Evolutionary conservation across 768 basidiomycete genomes (phyloP), one percentile per base, ranked within the genome.

Genomic region (Psilocybe sp.): DNA sequence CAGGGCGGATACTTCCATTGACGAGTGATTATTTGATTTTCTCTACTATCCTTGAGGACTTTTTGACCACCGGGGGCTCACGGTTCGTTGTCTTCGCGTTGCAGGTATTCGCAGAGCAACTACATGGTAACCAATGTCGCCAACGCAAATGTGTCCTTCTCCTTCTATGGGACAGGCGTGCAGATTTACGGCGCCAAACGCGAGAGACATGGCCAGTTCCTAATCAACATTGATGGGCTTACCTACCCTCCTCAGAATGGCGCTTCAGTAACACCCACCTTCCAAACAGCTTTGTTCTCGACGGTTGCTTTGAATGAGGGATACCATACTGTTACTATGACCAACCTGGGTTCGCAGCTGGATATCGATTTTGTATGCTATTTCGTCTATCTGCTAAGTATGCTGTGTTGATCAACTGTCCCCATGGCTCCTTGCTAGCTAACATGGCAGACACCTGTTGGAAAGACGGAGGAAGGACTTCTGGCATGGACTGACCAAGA

Each of bases 161-260:
- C 58, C 20, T 81, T 81, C 66, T 75, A 75, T 38, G 81, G 80
- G 12, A 78, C 72, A 10, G 71, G 67, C 4, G 59, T 82, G 16
- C 70, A 71, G 64, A 59, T 82, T 9, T 81, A 71, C 49, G 81
- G 81, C 7, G 72, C 78, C 1, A 75, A 76, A 46, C 69, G 79
- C 18, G 34, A 48, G 5, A 77, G 77, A 46, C 77, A 80, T 55
- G 78, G 80, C 0, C 56, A 47, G 9, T 82, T 70, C 54, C 63
- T 64, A 31, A 68, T 81, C 39, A 60, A 62, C 32, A 58, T 81
- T 1, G 79, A 82, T 60, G 49, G 63, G 20, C 54, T 42, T 11
- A 50, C 48, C 20, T 71, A 61, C 40, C 49, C 64, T 12, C 40
- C 51, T 19, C 45, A 76, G 9, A 37, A 36, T n/a, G 47, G 20